phyloP scores from a whole-genome alignment of 257 asterid species.

The Orobanche coerulescens region DNA sequence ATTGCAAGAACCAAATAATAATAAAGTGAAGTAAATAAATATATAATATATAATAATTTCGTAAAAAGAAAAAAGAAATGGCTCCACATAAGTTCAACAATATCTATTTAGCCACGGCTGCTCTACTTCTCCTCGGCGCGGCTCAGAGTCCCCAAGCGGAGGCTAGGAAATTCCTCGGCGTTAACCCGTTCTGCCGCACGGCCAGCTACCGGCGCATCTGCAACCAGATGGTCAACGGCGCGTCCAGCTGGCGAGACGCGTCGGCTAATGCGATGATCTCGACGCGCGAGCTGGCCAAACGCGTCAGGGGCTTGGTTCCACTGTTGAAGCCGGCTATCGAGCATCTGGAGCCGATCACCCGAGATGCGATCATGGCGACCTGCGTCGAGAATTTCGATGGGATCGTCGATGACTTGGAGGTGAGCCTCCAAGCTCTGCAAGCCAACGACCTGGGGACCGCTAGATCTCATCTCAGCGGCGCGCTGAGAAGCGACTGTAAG shows the following conservation, averaged over 20 bases:
- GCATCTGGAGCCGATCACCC: background rate
- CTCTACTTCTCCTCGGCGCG: slow-evolving; percentile 18
- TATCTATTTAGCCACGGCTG: slow-evolving; percentile 17
- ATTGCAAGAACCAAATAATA: background rate
- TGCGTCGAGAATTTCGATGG: slow-evolving; percentile 25
- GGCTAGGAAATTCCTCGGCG: slow-evolving; percentile 25
- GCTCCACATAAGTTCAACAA: slow-evolving; percentile 9
- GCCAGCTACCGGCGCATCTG: slow-evolving; percentile 31
- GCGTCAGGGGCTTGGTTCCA: slow-evolving; percentile 11
- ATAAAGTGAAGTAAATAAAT: background rate
- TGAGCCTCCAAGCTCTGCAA: slow-evolving; percentile 19
- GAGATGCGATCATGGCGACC: background rate
- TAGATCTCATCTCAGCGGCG: slow-evolving; percentile 29
- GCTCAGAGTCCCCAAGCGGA: slow-evolving; percentile 10
- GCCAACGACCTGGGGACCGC: slow-evolving; percentile 28
- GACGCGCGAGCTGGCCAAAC: slow-evolving; percentile 23
- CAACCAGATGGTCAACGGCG: slow-evolving; percentile 33
- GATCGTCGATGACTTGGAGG: slow-evolving; percentile 22
- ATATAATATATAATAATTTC: background rate
- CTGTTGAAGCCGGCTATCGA: slow-evolving; percentile 15
- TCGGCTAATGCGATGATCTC: slow-evolving; percentile 27
- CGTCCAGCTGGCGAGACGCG: slow-evolving; percentile 30
- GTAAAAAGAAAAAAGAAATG: no score
- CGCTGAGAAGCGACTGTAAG: slow-evolving; percentile 23
- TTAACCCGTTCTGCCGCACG: slow-evolving; percentile 39